These are phyloP conservation scores for Phanerochaete carnosa DNA, from an alignment of 768 basidiomycete genomes.

Conservation along the genomic window DNA sequence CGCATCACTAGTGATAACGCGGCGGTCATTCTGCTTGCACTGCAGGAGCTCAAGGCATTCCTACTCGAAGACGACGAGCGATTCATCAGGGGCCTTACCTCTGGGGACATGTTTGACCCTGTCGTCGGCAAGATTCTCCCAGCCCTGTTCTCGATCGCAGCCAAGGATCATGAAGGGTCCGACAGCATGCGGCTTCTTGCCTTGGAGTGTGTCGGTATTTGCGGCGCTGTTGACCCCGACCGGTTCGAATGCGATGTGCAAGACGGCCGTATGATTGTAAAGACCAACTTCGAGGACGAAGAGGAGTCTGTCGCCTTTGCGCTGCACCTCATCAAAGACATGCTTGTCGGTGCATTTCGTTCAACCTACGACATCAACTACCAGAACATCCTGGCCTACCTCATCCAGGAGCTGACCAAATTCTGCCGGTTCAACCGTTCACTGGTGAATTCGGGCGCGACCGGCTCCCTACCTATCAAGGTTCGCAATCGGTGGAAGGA, in stretches of 20 bases:
- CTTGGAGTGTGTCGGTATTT: conserved; percentile 86
- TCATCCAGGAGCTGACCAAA: conserved; percentile 85
- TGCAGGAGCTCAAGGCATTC: conserved; percentile 72
- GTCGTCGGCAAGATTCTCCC: conserved; percentile 65
- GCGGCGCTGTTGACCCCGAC: conserved; percentile 96
- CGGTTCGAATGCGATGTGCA: conserved; percentile 65
- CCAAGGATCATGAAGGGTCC: conserved; percentile 74
- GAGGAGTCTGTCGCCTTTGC: conserved; percentile 77
- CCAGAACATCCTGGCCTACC: conserved; percentile 84
- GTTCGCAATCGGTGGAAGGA: conserved; percentile 75
- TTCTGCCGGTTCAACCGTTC: conserved; percentile 84
- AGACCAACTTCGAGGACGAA: conserved; percentile 78
- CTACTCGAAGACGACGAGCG: conserved; percentile 47
- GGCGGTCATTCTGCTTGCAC: conserved; percentile 68
- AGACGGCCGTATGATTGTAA: conserved; percentile 67
- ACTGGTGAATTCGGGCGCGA: conserved; percentile 53
- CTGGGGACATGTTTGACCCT: conserved; percentile 86
- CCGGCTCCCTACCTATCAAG: conserved; percentile 52
- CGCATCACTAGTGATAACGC: conserved; percentile 77
- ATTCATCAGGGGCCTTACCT: conserved; percentile 59
- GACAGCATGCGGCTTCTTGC: conserved; percentile 67
- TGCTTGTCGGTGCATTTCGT: conserved; percentile 86
- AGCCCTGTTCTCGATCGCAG: conserved; percentile 63
- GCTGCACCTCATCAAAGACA: conserved; percentile 77
- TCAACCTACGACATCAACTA: conserved; percentile 93